Conservation (phyloP, 2,329 filamentous ascomycete species). For the Talaromyces verruculosus region DNA sequence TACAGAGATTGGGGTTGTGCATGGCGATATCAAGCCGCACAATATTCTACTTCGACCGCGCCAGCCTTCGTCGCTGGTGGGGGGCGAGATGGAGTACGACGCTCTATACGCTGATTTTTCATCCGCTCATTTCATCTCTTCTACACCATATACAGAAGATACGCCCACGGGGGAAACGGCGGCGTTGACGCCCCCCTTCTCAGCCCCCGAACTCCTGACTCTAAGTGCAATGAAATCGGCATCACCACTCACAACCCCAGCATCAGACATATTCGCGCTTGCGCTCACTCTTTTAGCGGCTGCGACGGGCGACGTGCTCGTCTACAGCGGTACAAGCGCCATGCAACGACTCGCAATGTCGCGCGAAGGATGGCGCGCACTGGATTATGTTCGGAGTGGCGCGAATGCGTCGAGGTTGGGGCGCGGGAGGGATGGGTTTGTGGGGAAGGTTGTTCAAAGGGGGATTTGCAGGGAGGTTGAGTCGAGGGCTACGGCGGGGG, state of each 20-base stretch:
- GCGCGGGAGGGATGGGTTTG: constrained; percentile 35
- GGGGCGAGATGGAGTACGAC: constrained; percentile 36
- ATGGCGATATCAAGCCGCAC: constrained; percentile 41
- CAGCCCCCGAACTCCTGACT: constrained; percentile 47
- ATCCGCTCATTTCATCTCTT: constrained; percentile 35
- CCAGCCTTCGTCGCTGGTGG: not conserved
- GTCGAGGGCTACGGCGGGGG: constrained; percentile 32
- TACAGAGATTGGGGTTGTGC: constrained; percentile 40
- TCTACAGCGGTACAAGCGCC: constrained; percentile 42
- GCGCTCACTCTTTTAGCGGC: constrained; percentile 48
- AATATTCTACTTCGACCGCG: constrained; percentile 34
- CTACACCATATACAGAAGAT: no score
- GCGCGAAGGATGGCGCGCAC: constrained; percentile 44
- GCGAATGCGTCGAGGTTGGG: constrained; percentile 41
- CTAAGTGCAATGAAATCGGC: constrained; percentile 38
- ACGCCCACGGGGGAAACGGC: no score
- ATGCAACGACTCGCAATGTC: constrained; percentile 47
- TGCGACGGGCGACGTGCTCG: constrained; percentile 46
- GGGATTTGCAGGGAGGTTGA: constrained; percentile 42
- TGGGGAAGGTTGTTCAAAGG: constrained; percentile 40
- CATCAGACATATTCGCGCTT: constrained; percentile 49
- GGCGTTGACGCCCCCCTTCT: constrained; percentile 49
- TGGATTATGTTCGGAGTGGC: constrained; percentile 43
- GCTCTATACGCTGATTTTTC: constrained; percentile 50
- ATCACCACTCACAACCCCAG: constrained; percentile 36